These are phyloP conservation scores for Cryptococcus deneoformans DNA, from an alignment of 1,284 basidiomycete genomes.

Conservation along the genomic window DNA sequence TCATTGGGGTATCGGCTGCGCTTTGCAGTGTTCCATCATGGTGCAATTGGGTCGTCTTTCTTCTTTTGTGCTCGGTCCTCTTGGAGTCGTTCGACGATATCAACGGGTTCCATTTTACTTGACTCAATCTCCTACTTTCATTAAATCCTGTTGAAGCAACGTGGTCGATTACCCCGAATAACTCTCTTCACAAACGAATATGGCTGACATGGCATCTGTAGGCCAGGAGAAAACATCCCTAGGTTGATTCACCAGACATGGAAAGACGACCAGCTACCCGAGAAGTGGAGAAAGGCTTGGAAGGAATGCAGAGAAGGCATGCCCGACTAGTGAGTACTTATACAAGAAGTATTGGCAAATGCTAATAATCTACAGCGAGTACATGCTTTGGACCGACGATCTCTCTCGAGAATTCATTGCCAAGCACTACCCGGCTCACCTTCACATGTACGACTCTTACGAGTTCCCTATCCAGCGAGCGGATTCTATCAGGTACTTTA, in stretches of 20 bases:
- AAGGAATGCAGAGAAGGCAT: conserved; percentile 80
- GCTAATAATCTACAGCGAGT: conserved; percentile 55
- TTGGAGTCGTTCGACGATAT: background rate
- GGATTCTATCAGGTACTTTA: conserved; percentile 96
- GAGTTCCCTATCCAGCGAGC: conserved; percentile 93
- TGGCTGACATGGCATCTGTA: conserved; percentile 11
- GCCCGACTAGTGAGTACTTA: conserved; percentile 81
- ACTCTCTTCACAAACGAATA: too few species aligned
- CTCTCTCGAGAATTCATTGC: conserved; percentile 86
- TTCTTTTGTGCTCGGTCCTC: too few species aligned
- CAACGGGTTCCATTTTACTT: too few species aligned
- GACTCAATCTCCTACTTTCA: background rate
- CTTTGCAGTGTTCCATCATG: background rate
- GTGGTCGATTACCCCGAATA: too few species aligned
- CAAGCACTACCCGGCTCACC: conserved; percentile 84
- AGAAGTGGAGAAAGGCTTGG: conserved; percentile 75
- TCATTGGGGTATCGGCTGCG: background rate
- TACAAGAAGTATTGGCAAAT: background rate
- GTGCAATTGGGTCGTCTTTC: background rate
- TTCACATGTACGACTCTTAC: conserved; percentile 90
- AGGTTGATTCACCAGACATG: conserved; percentile 98
- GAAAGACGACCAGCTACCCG: conserved; percentile 86
- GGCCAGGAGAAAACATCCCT: conserved; percentile 68
- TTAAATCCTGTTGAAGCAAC: background rate
- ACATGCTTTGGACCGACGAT: conserved; percentile 97